Evolutionary conservation across 1,139 yeast species (phyloP).

Genomic region (Yamadazyma membranifaciens): DNA sequence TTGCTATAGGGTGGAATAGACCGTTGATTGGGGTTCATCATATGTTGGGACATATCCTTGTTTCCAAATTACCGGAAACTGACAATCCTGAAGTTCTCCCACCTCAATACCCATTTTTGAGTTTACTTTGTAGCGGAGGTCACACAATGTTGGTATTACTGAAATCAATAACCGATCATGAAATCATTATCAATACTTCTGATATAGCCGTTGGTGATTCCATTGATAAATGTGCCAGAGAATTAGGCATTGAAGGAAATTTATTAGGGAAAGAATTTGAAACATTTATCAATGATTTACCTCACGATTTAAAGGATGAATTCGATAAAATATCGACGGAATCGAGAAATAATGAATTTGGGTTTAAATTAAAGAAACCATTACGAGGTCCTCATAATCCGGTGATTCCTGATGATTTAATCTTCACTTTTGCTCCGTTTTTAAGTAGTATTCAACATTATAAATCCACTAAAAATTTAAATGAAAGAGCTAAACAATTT

Average conservation of each 20-base stretch:
- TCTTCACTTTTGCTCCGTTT: slow-evolving; percentile 81
- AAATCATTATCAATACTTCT: slow-evolving; percentile 67
- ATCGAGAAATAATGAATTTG: slow-evolving; percentile 27
- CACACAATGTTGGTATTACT: slow-evolving; percentile 87
- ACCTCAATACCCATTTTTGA: slow-evolving; percentile 75
- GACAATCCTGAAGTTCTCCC: slow-evolving; percentile 12
- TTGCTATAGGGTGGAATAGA: slow-evolving; percentile 69
- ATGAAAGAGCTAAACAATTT: slow-evolving; percentile 26
- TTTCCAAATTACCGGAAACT: slow-evolving; percentile 59
- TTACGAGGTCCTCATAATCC: slow-evolving; percentile 31
- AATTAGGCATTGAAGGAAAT: slow-evolving; percentile 72
- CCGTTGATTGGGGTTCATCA: slow-evolving; percentile 93
- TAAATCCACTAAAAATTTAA: slow-evolving; percentile 17
- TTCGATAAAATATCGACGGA: slow-evolving; percentile 23
- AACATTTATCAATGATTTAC: slow-evolving; percentile 40
- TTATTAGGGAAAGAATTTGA: slow-evolving; percentile 89
- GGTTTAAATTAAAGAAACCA: slow-evolving; percentile 31
- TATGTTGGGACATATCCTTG: slow-evolving; percentile 87
- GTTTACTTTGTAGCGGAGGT: slow-evolving; percentile 88
- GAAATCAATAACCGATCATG: slow-evolving; percentile 59
- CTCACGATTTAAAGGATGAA: slow-evolving; percentile 18
- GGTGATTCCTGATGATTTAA: slow-evolving; percentile 27
- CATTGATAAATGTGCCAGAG: slow-evolving; percentile 88
- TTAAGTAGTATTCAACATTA: slow-evolving; percentile 52
- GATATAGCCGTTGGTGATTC: slow-evolving; percentile 96